Conservation (phyloP, 2,329 filamentous ascomycete species). For the Aschersonia sp. region DNA sequence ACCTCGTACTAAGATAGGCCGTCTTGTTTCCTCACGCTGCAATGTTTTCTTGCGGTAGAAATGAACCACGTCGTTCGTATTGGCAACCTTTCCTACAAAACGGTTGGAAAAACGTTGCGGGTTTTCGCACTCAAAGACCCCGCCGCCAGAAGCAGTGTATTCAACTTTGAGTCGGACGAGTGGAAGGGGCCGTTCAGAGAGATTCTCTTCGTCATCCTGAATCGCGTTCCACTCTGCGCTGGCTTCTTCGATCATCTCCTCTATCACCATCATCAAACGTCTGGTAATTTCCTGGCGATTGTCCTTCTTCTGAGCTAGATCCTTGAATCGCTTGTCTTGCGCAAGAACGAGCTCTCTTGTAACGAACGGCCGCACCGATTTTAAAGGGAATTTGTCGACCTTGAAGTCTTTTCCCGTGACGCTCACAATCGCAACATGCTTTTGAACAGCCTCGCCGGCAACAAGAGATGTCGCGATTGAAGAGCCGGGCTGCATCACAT, state of each 20-base stretch:
- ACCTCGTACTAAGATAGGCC: background rate
- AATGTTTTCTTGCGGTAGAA: conserved; percentile 80
- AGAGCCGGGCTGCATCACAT: conserved; percentile 95
- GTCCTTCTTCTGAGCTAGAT: conserved; percentile 65
- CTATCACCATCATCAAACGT: conserved; percentile 61
- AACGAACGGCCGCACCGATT: conserved; percentile 80
- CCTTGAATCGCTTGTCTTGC: conserved; percentile 62
- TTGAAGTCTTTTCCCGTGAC: conserved; percentile 73
- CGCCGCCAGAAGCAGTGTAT: conserved; percentile 70
- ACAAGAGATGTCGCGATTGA: conserved; percentile 89
- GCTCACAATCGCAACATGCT: conserved; percentile 77
- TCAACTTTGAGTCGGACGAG: conserved; percentile 85
- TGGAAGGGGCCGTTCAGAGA: conserved; percentile 55
- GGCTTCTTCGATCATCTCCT: conserved; percentile 78
- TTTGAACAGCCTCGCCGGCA: conserved; percentile 76
- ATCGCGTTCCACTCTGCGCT: conserved; percentile 64
- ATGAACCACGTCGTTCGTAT: conserved; percentile 83
- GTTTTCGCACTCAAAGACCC: conserved; percentile 82
- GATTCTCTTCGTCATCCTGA: conserved; percentile 50
- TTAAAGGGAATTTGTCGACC: conserved; percentile 67
- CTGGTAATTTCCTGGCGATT: conserved; percentile 70
- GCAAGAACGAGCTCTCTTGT: conserved; percentile 68
- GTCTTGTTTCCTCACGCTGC: conserved; percentile 11
- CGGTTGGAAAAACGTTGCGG: conserved; percentile 91
- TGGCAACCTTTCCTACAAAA: conserved; percentile 82